Evolutionary conservation across 306 rosid genomes (phyloP), one percentile per base, ranked within the genome.

Genomic region (Rubus idaeus): DNA sequence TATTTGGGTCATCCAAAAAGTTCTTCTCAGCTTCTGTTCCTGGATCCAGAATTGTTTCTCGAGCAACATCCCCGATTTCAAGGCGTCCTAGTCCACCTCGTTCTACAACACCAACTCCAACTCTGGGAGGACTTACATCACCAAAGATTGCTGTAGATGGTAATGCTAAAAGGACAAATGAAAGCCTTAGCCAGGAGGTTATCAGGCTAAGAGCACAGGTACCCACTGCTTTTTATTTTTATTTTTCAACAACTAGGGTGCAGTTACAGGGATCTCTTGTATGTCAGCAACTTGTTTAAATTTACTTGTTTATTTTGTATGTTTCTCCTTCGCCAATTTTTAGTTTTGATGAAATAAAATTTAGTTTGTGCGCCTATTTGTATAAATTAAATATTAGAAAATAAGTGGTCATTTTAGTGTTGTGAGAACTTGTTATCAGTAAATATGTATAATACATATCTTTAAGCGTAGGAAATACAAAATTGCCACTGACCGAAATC

Each of bases 21-120:
- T 95, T 95, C 78, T 95, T 95, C 87, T 93, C 99, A 56, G 99
- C 99, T 79, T 95, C 99, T 78, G 97, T 95, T 78, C 99, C 99
- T 74, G 99, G 99, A 86, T 95, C 99, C 63, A 95, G 99, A 89
- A 95, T 95, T 85, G 97, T 90, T 79, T 95, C 99, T 57, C 89
- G 99, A 78, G 99, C 99, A 73, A 95, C 99, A 80, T 92, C 97
- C 69, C 99, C 99, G 66, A 89, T 95, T 81, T 95, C 99, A 49
- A 92, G 99, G 89, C 89, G 97, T 47, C 91, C 97, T 49, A 95
- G 99, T 86, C 99, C 99, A 57, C 99, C 97, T 20, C 99, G 99
- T 70, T 92, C 99, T 80, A 95, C 99, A 26, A 95, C 99, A 58
- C 99, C 99, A 64, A 95, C 97, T 70, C 99, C 99, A 76, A 95